These are phyloP conservation scores for Ophiocordyceps camponoti-leonardi DNA, from an alignment of 2,329 filamentous ascomycete genomes.

Conservation along the genomic window DNA sequence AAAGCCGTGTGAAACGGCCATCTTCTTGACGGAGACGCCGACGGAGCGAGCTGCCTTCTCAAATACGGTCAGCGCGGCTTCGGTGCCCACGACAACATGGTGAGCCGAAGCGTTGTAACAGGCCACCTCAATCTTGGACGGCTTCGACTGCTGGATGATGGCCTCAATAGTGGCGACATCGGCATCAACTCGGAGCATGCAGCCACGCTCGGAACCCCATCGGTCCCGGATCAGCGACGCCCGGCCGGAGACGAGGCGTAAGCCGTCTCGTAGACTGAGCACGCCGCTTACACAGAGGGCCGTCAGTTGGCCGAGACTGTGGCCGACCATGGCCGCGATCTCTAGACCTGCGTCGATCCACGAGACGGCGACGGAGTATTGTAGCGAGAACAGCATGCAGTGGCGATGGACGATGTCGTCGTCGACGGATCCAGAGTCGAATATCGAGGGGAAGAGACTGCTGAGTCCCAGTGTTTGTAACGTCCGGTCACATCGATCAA, in stretches of 20 bases:
- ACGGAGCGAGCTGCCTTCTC: not conserved
- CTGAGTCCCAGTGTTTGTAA: conserved; percentile 10
- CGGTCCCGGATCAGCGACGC: conserved; percentile 12
- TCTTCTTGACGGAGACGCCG: not conserved
- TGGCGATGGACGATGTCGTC: conserved; percentile 18
- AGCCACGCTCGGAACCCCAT: conserved; percentile 17
- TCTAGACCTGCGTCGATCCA: conserved; percentile 5
- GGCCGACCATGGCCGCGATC: conserved; percentile 9
- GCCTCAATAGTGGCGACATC: not conserved
- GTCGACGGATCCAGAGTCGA: conserved; percentile 8
- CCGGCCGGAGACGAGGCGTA: conserved; percentile 13
- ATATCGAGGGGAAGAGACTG: conserved; percentile 14
- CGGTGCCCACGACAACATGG: conserved; percentile 13
- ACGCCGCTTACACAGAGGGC: conserved; percentile 16
- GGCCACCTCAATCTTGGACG: conserved; percentile 8
- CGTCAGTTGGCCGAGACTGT: conserved; percentile 22
- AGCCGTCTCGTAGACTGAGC: conserved; percentile 12
- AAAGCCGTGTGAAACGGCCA: conserved; percentile 3
- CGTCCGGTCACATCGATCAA: conserved; percentile 16
- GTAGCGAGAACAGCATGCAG: conserved; percentile 8
- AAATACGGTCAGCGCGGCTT: conserved; percentile 4
- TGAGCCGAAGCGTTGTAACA: conserved; percentile 15
- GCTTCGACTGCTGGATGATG: not conserved
- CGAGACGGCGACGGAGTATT: conserved; percentile 3
- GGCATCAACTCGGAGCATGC: conserved; percentile 10